A percentile compares a stretch with the other conserved stretches of the same genome.
These are phyloP conservation scores for Xanthoparmelia taractica DNA, from an alignment of 495 filamentous ascomycete species.

Conservation along the genomic window DNA sequence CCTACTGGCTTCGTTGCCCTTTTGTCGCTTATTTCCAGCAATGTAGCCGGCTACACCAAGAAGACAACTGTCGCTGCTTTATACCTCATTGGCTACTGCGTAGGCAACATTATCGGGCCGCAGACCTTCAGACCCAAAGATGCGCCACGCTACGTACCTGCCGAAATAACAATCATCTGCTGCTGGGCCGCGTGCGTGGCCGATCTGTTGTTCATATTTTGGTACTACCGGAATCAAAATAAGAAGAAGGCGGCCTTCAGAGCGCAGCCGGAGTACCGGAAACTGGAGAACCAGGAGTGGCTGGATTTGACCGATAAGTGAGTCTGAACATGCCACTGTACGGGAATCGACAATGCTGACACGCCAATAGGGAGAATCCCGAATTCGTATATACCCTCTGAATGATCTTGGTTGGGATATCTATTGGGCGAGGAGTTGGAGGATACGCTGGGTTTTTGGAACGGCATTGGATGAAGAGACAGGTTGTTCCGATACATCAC, in stretches of 20 bases:
- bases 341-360: not conserved
- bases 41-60: slow-evolving; percentile 67
- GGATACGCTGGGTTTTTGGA: not conserved
- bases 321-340: slow-evolving; percentile 5
- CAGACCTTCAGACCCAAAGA: slow-evolving; percentile 54
- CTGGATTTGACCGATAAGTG: slow-evolving; percentile 48
- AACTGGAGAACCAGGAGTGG: slow-evolving; percentile 61
- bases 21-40: slow-evolving; percentile 52
- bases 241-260: slow-evolving; percentile 49
- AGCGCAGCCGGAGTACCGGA: slow-evolving; percentile 50
- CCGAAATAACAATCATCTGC: slow-evolving; percentile 61
- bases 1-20: slow-evolving; percentile 51
- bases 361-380: slow-evolving; percentile 30
- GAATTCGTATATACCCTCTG: slow-evolving; percentile 36
- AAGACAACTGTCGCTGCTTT: slow-evolving; percentile 66
- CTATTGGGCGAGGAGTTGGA: not conserved
- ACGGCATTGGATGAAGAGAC: not conserved
- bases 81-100: slow-evolving; percentile 61
- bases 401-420: not conserved
- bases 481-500: not conserved
- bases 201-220: slow-evolving; percentile 53
- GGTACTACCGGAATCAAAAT: slow-evolving; percentile 56
- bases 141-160: slow-evolving; percentile 56
- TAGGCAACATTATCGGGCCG: slow-evolving; percentile 51
- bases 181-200: slow-evolving; percentile 50